Base-by-base conservation (phyloP, 1,284 basidiomycete genomes). In the Moesziomyces parantarcticus region DNA sequence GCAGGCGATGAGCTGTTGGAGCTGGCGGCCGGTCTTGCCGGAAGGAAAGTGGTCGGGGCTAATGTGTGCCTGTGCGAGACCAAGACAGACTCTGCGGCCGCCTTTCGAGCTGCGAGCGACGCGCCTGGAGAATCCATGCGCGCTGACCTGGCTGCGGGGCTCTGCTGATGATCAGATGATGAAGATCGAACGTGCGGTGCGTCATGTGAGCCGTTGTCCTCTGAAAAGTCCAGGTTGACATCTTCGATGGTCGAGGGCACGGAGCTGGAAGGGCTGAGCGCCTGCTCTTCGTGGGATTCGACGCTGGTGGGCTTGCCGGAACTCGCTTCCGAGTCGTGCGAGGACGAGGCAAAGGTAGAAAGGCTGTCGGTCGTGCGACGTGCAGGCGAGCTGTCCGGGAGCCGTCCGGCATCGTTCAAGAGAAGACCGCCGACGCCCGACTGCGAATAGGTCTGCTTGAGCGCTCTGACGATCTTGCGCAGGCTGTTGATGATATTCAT, bases 361-460 rank as follows among this genome's bases (percentile, higher is more conserved):
- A 72, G 45, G 40, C 69, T 72, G 56, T 59, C 52, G 10, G 53
- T 65, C 50, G 58, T 72, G 36, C 55, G 43, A 23, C 50, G 48
- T 25, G 59, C 13, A 20, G 52, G 14, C 13, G 58, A 43, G 22
- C 58, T 52, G 26, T 64, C 61, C 13, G 53, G 40, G 14, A 63
- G 34, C 11, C 67, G 62, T 25, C 73, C 68, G 22, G 61, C 55
- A n/a, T 71, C 63, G 40, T 68, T 46, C 39, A 65, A 29, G 21
- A 80, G 64, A 21, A 80, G 59, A 10, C 67, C 78, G 6, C 70
- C 70, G 0, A 78, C 73, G 22, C 78, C 76, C 2, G 61, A 61
- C 3, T 68, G 60, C 21, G 64, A 71, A 49, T 80, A 80, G 9
- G 49, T 65, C 42, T 77, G 69, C 53, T 81, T 81, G 42, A 81